A percentile compares a stretch with the other conserved stretches of the same genome.
These are phyloP conservation scores for Fraxinus greggii DNA, from an alignment of 305 asterid genomes.

Conservation along the genomic window DNA sequence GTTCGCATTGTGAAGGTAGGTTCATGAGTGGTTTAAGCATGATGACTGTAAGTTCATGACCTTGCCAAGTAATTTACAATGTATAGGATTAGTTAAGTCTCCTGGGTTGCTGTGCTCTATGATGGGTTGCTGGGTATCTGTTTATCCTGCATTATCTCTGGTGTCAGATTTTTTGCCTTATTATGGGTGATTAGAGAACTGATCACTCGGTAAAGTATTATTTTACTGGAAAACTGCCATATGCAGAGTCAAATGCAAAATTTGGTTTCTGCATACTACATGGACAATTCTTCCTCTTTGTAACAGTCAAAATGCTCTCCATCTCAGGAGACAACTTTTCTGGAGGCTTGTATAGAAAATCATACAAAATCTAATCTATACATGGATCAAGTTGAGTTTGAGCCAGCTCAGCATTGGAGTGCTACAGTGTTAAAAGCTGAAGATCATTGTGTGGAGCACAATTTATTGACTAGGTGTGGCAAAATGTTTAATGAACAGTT, in stretches of 20 bases:
- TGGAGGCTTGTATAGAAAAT: slow-evolving; percentile 96
- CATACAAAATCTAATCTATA: slow-evolving; percentile 91
- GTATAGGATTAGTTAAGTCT: slow-evolving; percentile 6
- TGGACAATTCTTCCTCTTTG: slow-evolving; percentile 21
- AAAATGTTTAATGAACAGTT: slow-evolving; percentile 13
- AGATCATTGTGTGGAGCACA: slow-evolving; percentile 45
- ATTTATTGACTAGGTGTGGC: slow-evolving; percentile 43
- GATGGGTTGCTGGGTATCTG: slow-evolving; percentile 11
- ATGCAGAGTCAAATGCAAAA: slow-evolving; percentile 10
- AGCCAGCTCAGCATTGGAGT: slow-evolving; percentile 84
- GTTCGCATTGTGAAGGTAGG: slow-evolving; percentile 93
- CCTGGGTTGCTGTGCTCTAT: slow-evolving; percentile 12
- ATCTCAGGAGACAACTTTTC: slow-evolving; percentile 76
- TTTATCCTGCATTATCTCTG: slow-evolving; percentile 8
- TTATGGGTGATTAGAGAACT: slow-evolving; percentile 10
- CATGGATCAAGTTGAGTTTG: slow-evolving; percentile 99
- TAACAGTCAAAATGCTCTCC: slow-evolving; percentile 26
- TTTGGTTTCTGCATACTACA: slow-evolving; percentile 2
- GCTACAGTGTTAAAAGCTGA: slow-evolving; percentile 60
- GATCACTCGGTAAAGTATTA: background rate
- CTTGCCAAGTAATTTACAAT: slow-evolving; percentile 20
- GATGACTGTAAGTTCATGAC: slow-evolving; percentile 40
- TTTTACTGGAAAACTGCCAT: slow-evolving; percentile 8
- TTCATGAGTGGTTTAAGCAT: slow-evolving; percentile 36
- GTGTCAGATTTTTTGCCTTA: slow-evolving; percentile 17